Evolutionary conservation across 805 yeast genomes (phyloP), one percentile per base, ranked within the genome.

Genomic region (Torulaspora quercuum): DNA sequence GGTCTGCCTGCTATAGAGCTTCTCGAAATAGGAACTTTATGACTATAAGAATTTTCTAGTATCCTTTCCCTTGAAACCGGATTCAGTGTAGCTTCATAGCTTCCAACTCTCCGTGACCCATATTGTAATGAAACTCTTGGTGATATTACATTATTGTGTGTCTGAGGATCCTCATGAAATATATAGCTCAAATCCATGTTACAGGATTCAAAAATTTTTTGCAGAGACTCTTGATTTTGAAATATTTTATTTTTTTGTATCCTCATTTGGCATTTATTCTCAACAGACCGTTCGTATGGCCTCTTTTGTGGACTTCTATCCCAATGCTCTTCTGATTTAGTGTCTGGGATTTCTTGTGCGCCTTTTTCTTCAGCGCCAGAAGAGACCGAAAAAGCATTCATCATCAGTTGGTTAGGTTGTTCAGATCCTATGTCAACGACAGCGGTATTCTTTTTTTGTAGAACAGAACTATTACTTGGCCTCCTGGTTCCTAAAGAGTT

Each of bases 111-210:
- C 7, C 12, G 12, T n/a, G 18, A 4, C 5, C 15, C n/a, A 26
- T 14, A 20, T 12, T 21, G 21, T 12, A 23, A 15, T 4, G 37
- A 21, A 7, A 20, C 12, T 9, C 12, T 20, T 6, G 37, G 11
- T 11, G 37, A 25, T 18, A 28, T 4, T 4, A 22, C 28, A 21
- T 15, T 16, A 15, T 14, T 20, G 9, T 15, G n/a, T 4, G 25
- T 13, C 8, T 25, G 29, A 15, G 36, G 9, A 17, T 29, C 32
- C 2, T 35, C 42, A 13, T 18, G 37, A 12, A 42, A 33, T 17
- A 42, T 26, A 11, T 42, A 35, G 16, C 33, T 42, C 9, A 42
- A 29, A 27, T 37, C 42, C 45, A 42, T 42, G 25, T 31, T 37
- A 26, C 33, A 30, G 6, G 31, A 25, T 11, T 27, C 25, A 7